Conservation (phyloP, 2,329 filamentous ascomycete species). For the Phaeosphaeria sp. region DNA sequence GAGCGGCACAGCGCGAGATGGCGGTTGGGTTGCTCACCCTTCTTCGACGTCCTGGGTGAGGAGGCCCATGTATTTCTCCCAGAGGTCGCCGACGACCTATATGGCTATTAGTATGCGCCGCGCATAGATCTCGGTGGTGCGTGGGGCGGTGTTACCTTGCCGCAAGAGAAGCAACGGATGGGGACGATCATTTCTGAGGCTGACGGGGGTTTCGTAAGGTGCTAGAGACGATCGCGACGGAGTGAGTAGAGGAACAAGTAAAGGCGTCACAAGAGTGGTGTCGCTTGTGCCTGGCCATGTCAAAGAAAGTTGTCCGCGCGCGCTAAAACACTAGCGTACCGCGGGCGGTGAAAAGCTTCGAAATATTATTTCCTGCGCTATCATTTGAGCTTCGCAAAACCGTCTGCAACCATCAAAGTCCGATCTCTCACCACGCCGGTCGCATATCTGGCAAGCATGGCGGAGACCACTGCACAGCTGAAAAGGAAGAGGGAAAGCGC, state of each 20-base stretch:
- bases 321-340: conserved; percentile 26
- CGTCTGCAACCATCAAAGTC: neutral
- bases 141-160: conserved; percentile 72
- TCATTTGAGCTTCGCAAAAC: conserved; percentile 6
- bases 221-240: conserved; percentile 13
- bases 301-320: conserved; percentile 42
- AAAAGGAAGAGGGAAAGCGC: conserved; percentile 41
- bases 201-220: neutral
- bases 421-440: neutral
- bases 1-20: neutral
- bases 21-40: conserved; percentile 31
- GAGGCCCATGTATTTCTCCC: conserved; percentile 92
- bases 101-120: conserved; percentile 31
- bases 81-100: conserved; percentile 94
- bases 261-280: conserved; percentile 8
- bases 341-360: conserved; percentile 42
- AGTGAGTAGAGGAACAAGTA: neutral
- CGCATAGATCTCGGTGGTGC: conserved; percentile 12
- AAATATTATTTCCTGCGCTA: conserved; percentile 30
- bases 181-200: conserved; percentile 88
- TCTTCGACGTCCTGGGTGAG: conserved; percentile 68
- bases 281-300: conserved; percentile 25
- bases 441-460: conserved; percentile 23
- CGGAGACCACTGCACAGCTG: conserved; percentile 30
- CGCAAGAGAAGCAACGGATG: conserved; percentile 97